Evolutionary conservation across 1,284 basidiomycete species (phyloP), one percentile per base, ranked within the genome.

Genomic region (Hymenochaete sp.): DNA sequence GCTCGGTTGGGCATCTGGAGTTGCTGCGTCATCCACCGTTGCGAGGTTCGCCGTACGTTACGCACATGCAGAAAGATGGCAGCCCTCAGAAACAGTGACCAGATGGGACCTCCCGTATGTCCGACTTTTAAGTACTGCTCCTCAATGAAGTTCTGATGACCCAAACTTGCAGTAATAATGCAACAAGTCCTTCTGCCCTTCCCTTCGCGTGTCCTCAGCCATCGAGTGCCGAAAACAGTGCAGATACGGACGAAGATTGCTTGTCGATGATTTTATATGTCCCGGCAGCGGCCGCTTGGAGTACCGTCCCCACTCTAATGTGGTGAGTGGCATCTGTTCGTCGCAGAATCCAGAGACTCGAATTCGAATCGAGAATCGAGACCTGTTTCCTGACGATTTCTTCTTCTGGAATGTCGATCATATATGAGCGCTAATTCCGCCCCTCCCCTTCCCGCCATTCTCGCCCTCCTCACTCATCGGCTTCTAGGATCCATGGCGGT

Each of bases 401-500:
- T 18, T 40, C 19, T 27, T 13, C 42, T 47, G 32, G 18, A 40
- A 41, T 14, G 41, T 33, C 41, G 41, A 43, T 43, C 41, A 43
- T 28, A n/a, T 14, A 42, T 26, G n/a, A n/a, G n/a, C n/a, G n/a
- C n/a, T n/a, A n/a, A n/a, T n/a, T n/a, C n/a, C n/a, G n/a, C n/a
- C n/a, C n/a, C n/a, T n/a, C n/a, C n/a, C n/a, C n/a, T n/a, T n/a
- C n/a, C n/a, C n/a, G n/a, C n/a, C n/a, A n/a, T n/a, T n/a, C n/a
- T n/a, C n/a, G n/a, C n/a, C n/a, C 8, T 31, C 24, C 13, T 25
- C 33, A 31, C 9, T n/a, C 25, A 13, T 44, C 18, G 19, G 13
- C 13, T 19, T 4, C 32, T 26, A 89, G 88, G 87, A 71, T 92
- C 42, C 90, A 91, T 55, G 92, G 92, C 11, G 91, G 92, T 25